phyloP scores from a whole-genome alignment of 768 basidiomycete genomes.

The Lyophyllum decastes region DNA sequence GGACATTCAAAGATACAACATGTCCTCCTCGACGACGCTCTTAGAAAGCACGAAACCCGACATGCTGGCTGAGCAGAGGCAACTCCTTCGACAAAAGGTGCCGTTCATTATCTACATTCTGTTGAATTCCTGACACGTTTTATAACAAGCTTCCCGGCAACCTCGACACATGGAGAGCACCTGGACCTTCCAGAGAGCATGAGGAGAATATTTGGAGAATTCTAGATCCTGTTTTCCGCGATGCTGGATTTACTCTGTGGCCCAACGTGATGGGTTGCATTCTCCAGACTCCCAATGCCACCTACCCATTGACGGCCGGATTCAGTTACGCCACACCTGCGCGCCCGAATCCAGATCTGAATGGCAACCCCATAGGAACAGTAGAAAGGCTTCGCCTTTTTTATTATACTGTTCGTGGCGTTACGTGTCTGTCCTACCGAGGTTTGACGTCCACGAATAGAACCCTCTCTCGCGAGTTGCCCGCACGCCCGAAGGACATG shows the following conservation, averaged over 20 bases:
- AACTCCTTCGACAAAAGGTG: background rate
- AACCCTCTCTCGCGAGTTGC: constrained; percentile 9
- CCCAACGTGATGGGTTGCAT: background rate
- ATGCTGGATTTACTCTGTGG: background rate
- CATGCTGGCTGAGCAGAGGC: too few relatives aligned
- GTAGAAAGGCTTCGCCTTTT: background rate
- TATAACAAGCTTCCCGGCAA: background rate
- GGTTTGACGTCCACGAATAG: background rate
- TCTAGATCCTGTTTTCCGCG: background rate
- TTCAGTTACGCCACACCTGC: background rate
- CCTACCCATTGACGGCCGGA: background rate
- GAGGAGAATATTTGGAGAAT: background rate
- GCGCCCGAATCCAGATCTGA: background rate
- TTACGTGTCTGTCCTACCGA: background rate
- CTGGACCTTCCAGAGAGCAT: background rate
- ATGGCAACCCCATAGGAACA: background rate
- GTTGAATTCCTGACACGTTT: background rate
- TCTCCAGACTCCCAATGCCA: background rate
- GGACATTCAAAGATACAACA: background rate
- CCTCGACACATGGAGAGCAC: background rate
- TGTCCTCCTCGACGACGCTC: background rate
- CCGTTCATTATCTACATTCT: background rate
- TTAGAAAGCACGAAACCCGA: background rate
- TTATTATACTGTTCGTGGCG: background rate
- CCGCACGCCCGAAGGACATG: constrained; percentile 18